Base-by-base conservation (phyloP, 495 filamentous ascomycete species). In the Ascobolus immersus region DNA sequence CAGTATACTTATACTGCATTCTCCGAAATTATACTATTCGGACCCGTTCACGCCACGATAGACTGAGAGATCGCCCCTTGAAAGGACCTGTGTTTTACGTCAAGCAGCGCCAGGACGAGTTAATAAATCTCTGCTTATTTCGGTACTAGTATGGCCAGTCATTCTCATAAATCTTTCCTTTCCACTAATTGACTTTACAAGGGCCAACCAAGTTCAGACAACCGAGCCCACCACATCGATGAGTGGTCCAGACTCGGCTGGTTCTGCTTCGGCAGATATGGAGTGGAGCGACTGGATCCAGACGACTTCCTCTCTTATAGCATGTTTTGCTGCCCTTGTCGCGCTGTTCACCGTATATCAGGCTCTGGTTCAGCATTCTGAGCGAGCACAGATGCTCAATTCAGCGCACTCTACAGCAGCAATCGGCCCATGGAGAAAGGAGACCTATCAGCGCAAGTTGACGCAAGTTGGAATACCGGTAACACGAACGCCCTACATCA, bases 271-370 rank as follows among this genome's bases (percentile, higher is more conserved):
- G n/a, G n/a, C 7, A 25, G n/a, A 25, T 25, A n/a, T 7, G 22
- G 7, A n/a, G 7, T 25, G 22, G 22, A 25, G 22, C n/a, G 44
- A 46, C 17, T 46, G 37, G 42, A 21, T 42, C n/a, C 44, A 42
- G 1, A 33, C 38, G 2, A 20, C 42, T 13, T 42, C 11, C 36
- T 39, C 38, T 3, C 7, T 35, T 4, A 5, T 47, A 9, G 42
- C 39, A 10, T 39, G 33, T 10, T 3, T 40, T 23, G 32, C 40
- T 1, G 28, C 19, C 9, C 5, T 48, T 20, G 0, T 45, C 19
- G 45, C 39, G 2, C 43, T 48, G 17, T 12, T 48, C 34, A 38
- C 39, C 1, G 42, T 48, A 18, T 48, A 39, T 34, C n/a, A 33
- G 2, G 36, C 44, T 1, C 39, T 33, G 1, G 17, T 38, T 3